A percentile compares a stretch with the other conserved stretches of the same genome.
Evolutionary conservation across 2,329 filamentous ascomycete species (phyloP).

Genomic region (Geoglossum cookeanum): DNA sequence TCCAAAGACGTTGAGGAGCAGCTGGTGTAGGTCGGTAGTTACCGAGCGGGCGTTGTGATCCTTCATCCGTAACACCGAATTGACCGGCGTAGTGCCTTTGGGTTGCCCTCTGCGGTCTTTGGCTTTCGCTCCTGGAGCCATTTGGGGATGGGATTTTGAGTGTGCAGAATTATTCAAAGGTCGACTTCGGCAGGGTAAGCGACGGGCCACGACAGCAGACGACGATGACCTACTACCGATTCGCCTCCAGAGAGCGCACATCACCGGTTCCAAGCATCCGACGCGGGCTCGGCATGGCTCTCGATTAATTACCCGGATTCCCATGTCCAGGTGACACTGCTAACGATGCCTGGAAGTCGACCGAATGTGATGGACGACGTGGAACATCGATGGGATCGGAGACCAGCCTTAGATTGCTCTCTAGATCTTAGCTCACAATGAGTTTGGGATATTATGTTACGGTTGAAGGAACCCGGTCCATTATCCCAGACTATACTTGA

Average conservation of each 20-base stretch:
- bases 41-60: conserved; percentile 12
- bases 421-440: too few species aligned
- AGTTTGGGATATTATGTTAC: too few species aligned
- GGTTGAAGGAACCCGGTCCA: too few species aligned
- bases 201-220: not conserved
- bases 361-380: not conserved
- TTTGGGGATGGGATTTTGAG: too few species aligned
- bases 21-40: conserved; percentile 41
- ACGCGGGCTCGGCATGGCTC: not conserved
- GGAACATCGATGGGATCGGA: not conserved
- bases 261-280: not conserved
- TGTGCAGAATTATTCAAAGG: too few species aligned
- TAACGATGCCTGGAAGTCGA: too few species aligned
- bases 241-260: not conserved
- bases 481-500: too few species aligned
- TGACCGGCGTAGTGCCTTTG: not conserved
- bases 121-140: not conserved
- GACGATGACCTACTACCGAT: not conserved
- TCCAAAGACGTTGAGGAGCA: conserved; percentile 54
- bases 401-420: too few species aligned
- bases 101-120: not conserved
- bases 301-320: not conserved
- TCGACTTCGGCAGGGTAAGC: not conserved
- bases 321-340: not conserved
- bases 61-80: not conserved